Percentiles rank a stretch among this genome's conserved stretches.
Conservation (phyloP, 805 yeast species). For the Saturnispora diversa region DNA sequence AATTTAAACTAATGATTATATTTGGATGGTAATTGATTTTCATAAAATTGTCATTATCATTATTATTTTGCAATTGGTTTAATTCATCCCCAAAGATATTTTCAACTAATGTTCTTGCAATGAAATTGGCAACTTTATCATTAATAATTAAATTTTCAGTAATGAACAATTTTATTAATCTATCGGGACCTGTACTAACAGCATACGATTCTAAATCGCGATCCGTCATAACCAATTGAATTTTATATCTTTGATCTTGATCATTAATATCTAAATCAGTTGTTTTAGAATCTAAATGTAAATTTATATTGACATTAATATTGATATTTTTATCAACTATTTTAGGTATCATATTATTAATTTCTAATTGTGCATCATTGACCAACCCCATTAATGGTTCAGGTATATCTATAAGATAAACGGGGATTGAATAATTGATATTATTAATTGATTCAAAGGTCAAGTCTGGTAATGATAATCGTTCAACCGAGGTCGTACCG, state of each 20-base stretch:
- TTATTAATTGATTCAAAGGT: conserved; percentile 20
- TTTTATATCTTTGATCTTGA: conserved; percentile 9
- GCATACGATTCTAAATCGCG: conserved; percentile 19
- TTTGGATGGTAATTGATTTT: conserved; percentile 54
- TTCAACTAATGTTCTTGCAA: conserved; percentile 32
- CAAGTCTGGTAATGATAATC: conserved; percentile 49
- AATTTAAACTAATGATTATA: conserved; percentile 68
- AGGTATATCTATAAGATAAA: conserved; percentile 32
- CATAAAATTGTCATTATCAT: conserved; percentile 20
- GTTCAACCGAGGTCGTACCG: conserved; percentile 50
- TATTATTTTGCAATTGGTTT: conserved; percentile 13
- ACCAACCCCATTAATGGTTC: conserved; percentile 28
- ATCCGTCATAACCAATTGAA: conserved; percentile 25
- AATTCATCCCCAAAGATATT: conserved; percentile 28
- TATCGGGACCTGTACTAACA: conserved; percentile 34
- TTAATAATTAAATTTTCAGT: conserved; percentile 23
- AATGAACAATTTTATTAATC: conserved; percentile 27
- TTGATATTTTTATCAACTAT: conserved; percentile 9
- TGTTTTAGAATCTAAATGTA: conserved; percentile 20
- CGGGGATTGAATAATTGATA: conserved; percentile 34
- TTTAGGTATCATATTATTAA: conserved; percentile 23
- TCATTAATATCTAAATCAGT: conserved; percentile 23
- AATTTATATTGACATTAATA: conserved; percentile 32
- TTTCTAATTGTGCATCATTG: conserved; percentile 29
- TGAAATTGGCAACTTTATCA: conserved; percentile 30